Evolutionary conservation across 176 grass and related monocot species (phyloP).

Genomic region (Saccharum spontaneum): DNA sequence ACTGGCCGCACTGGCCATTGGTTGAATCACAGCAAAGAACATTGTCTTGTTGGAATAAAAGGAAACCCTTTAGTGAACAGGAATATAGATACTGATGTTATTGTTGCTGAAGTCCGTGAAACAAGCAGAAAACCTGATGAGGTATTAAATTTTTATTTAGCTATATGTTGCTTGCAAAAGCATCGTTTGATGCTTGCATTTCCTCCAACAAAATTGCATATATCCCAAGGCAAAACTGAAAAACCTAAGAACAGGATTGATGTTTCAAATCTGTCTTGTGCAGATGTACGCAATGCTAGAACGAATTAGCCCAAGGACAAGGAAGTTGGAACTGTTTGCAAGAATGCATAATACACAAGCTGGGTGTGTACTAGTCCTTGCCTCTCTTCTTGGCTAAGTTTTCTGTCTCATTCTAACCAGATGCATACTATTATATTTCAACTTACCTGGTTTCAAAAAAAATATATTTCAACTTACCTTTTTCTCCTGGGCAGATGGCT

Average conservation of each 20-base stretch:
- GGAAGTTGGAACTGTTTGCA: conserved; percentile 96
- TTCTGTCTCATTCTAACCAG: background rate
- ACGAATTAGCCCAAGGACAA: conserved; percentile 94
- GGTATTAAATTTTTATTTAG: conserved; percentile 37
- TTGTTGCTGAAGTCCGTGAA: conserved; percentile 98
- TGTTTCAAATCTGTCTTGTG: conserved; percentile 32
- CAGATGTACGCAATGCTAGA: conserved; percentile 99
- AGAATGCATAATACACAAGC: conserved; percentile 99
- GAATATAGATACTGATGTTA: conserved; percentile 98
- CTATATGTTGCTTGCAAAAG: conserved; percentile 22
- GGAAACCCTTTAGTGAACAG: conserved; percentile 92
- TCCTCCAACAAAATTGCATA: background rate
- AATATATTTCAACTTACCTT: background rate
- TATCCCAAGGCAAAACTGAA: background rate
- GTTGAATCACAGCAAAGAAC: conserved; percentile 99
- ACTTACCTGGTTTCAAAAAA: background rate
- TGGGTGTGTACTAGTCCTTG: conserved; percentile 42
- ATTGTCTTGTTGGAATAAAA: conserved; percentile 99
- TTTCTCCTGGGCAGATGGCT: conserved; percentile 63
- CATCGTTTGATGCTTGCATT: background rate
- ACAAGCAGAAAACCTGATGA: conserved; percentile 99
- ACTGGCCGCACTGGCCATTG: conserved; percentile 98
- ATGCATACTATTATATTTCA: background rate
- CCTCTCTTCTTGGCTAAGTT: background rate
- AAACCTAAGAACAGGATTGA: background rate